Evolutionary conservation across 2,329 filamentous ascomycete species (phyloP).

Genomic region (Claviceps monticola): DNA sequence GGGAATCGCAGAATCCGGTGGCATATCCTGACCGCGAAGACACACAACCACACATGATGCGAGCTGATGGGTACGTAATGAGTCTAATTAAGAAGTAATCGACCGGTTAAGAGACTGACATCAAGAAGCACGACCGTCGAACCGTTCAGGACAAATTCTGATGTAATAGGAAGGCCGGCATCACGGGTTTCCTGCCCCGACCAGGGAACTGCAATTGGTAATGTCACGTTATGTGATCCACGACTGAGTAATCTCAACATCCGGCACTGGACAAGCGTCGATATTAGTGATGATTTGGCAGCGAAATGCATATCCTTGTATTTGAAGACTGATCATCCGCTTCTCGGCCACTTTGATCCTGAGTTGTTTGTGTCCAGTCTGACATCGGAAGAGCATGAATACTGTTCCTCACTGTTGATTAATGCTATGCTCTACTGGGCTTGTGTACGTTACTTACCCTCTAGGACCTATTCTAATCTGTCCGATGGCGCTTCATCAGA

Average conservation of each 20-base stretch:
- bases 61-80: not conserved
- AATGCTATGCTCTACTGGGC: conserved; percentile 21
- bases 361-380: conserved; percentile 21
- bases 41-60: not conserved
- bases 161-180: not conserved
- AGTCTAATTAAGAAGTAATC: not conserved
- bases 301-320: conserved; percentile 21
- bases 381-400: conserved; percentile 9
- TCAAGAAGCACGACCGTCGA: not conserved
- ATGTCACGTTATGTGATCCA: conserved; percentile 12
- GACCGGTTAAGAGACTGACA: not conserved
- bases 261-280: conserved; percentile 19
- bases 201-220: too few relatives aligned
- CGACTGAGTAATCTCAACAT: conserved; percentile 15
- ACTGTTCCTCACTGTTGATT: conserved; percentile 22
- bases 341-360: conserved; percentile 23
- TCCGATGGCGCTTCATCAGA: too few relatives aligned
- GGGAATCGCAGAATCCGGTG: conserved; percentile 13
- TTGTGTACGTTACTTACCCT: conserved; percentile 14
- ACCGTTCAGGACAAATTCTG: not conserved
- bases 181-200: not conserved
- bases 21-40: conserved; percentile 9
- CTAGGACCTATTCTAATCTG: too few relatives aligned
- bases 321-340: conserved; percentile 22
- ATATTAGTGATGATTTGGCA: conserved; percentile 14